A percentile compares a stretch with the other conserved stretches of the same genome.
Evolutionary conservation across 805 yeast genomes (phyloP).

Genomic region (Yarrowia osloensis): DNA sequence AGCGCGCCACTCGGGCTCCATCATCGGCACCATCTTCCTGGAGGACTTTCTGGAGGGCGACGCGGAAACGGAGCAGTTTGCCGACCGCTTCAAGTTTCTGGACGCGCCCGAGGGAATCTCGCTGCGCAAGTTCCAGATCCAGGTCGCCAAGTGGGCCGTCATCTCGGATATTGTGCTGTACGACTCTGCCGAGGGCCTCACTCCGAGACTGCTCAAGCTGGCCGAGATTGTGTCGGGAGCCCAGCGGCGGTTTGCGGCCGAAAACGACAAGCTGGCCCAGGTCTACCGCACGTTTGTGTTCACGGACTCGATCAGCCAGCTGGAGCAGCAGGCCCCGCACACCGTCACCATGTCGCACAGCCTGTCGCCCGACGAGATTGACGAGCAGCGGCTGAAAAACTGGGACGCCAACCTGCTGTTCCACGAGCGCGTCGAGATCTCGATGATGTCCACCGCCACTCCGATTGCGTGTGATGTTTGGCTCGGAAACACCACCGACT

Average conservation of each 20-base stretch:
- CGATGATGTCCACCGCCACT: conserved; percentile 81
- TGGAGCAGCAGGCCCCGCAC: conserved; percentile 35
- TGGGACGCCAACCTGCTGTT: conserved; percentile 55
- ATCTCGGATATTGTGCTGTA: conserved; percentile 79
- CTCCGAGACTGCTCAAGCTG: conserved; percentile 28
- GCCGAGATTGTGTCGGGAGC: conserved; percentile 35
- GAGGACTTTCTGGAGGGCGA: conserved; percentile 35
- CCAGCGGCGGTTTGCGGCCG: conserved; percentile 33
- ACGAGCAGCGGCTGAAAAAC: conserved; percentile 38
- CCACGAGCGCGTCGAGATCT: conserved; percentile 79
- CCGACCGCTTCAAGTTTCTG: conserved; percentile 58
- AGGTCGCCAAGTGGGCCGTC: conserved; percentile 74
- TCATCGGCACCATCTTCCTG: conserved; percentile 38
- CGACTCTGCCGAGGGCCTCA: conserved; percentile 49
- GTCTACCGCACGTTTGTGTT: conserved; percentile 35
- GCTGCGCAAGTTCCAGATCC: conserved; percentile 81
- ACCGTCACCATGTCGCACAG: conserved; percentile 37
- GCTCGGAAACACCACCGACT: conserved; percentile 81
- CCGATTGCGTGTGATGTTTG: conserved; percentile 58
- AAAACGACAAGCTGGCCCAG: conserved; percentile 21
- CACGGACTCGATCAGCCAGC: conserved; percentile 33
- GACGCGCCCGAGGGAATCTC: conserved; percentile 76
- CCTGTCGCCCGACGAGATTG: conserved; percentile 31
- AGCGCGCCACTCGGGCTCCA: conserved; percentile 32
- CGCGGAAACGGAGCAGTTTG: conserved; percentile 35